A percentile compares a stretch with the other conserved stretches of the same genome.
phyloP scores from a whole-genome alignment of 257 asterid genomes.

The Solanum okadae region DNA sequence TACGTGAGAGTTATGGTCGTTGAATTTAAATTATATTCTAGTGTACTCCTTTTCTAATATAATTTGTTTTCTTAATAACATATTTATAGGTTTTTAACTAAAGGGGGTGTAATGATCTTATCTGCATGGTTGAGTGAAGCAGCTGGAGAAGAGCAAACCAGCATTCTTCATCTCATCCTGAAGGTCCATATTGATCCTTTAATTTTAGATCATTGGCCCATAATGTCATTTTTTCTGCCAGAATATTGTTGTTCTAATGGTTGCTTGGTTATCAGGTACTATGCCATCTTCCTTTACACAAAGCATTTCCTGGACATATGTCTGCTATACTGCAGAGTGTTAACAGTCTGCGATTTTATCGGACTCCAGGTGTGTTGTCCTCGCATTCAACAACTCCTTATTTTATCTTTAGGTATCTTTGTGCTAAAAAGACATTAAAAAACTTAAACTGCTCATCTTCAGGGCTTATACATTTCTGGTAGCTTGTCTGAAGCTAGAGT shows the following conservation, averaged over 20 bases:
- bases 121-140: constrained; percentile 97
- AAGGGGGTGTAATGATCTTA: constrained; percentile 85
- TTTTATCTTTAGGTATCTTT: not conserved
- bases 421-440: not conserved
- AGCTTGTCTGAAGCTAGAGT: not conserved
- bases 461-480: not conserved
- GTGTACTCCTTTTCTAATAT: not conserved
- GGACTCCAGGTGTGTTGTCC: constrained; percentile 76
- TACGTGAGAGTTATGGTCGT: constrained; percentile 16
- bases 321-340: constrained; percentile 96
- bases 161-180: constrained; percentile 57
- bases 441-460: not conserved
- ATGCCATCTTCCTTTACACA: constrained; percentile 73
- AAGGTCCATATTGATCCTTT: constrained; percentile 34
- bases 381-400: constrained; percentile 10
- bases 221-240: not conserved
- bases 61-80: constrained; percentile 3
- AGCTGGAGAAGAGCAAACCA: constrained; percentile 84
- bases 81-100: constrained; percentile 62
- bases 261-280: constrained; percentile 50
- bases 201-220: not conserved
- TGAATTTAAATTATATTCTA: not conserved
- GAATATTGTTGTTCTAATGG: constrained; percentile 7
- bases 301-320: constrained; percentile 87
- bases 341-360: constrained; percentile 77